Evolutionary conservation across 768 basidiomycete species (phyloP).

Genomic region (Russula griseocarnosa): DNA sequence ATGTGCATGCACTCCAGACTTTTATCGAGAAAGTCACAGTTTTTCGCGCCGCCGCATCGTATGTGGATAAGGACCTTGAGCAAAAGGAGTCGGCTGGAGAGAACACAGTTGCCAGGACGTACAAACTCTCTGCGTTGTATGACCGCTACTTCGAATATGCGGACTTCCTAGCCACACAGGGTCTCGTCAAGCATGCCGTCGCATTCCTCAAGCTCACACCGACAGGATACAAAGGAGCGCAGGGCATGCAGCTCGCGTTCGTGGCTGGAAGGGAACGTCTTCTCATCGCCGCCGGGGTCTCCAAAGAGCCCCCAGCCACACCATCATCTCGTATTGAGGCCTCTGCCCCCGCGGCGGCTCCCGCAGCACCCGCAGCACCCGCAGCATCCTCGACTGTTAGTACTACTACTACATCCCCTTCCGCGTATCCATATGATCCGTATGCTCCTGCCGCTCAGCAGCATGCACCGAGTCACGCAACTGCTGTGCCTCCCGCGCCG

Average conservation of each 20-base stretch:
- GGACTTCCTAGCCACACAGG: constrained; percentile 84
- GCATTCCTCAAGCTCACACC: constrained; percentile 79
- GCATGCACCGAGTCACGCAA: constrained; percentile 28
- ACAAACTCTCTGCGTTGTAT: constrained; percentile 82
- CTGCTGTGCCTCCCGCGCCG: constrained; percentile 24
- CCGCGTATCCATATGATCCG: constrained; percentile 18
- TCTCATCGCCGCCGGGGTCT: constrained; percentile 38
- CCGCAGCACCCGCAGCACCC: constrained; percentile 27
- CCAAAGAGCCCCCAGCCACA: constrained; percentile 30
- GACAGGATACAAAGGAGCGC: constrained; percentile 63
- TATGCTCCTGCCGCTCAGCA: constrained; percentile 29
- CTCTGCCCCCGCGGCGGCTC: constrained; percentile 25
- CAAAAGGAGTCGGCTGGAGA: constrained; percentile 35
- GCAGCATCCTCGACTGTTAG: constrained; percentile 27
- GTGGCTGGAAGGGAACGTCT: constrained; percentile 46
- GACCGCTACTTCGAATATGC: constrained; percentile 96
- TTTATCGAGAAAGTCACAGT: constrained; percentile 97
- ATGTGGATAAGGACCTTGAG: constrained; percentile 68
- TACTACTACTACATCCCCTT: constrained; percentile 2
- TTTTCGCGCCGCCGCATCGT: constrained; percentile 82
- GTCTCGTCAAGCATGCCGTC: constrained; percentile 79
- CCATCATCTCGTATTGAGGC: constrained; percentile 29
- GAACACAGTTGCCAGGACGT: constrained; percentile 53
- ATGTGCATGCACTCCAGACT: constrained; percentile 82
- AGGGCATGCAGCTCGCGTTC: constrained; percentile 40